Evolutionary conservation across 805 yeast genomes (phyloP).

Genomic region (Priceomyces castillae): DNA sequence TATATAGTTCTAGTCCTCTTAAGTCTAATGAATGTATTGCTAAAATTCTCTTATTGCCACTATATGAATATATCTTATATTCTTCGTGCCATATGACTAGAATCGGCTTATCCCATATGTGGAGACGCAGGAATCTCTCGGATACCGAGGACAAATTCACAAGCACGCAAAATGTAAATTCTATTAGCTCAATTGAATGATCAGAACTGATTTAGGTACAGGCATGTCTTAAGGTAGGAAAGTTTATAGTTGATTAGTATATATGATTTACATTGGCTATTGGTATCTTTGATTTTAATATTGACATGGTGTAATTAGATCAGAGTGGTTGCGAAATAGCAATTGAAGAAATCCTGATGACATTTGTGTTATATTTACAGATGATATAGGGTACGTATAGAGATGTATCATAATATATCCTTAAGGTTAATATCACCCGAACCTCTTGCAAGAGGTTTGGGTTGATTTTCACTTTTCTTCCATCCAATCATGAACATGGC

Average conservation of each 20-base stretch:
- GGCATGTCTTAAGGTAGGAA: too few relatives aligned
- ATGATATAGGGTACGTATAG: background rate
- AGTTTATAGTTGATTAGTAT: too few relatives aligned
- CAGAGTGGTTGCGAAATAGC: too few relatives aligned
- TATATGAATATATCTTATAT: too few relatives aligned
- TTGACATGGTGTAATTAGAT: too few relatives aligned
- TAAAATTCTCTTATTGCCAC: background rate
- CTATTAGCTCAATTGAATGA: background rate
- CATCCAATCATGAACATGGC: conserved; percentile 86
- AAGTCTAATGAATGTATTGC: background rate
- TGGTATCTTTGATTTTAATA: too few relatives aligned
- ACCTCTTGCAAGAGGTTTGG: conserved; percentile 72
- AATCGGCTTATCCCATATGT: background rate
- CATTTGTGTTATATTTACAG: background rate
- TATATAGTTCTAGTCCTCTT: background rate
- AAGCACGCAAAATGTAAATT: background rate
- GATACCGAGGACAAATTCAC: conserved; percentile 1
- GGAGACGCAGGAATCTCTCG: background rate
- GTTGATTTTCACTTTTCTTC: conserved; percentile 70
- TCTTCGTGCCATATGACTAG: background rate
- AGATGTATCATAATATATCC: conserved; percentile 45
- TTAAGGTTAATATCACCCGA: conserved; percentile 65
- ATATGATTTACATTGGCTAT: too few relatives aligned
- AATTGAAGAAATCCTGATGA: too few relatives aligned
- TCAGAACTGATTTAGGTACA: background rate